Base-by-base conservation (phyloP, 2,329 filamentous ascomycete genomes). In the Xenoacremonium recifei region DNA sequence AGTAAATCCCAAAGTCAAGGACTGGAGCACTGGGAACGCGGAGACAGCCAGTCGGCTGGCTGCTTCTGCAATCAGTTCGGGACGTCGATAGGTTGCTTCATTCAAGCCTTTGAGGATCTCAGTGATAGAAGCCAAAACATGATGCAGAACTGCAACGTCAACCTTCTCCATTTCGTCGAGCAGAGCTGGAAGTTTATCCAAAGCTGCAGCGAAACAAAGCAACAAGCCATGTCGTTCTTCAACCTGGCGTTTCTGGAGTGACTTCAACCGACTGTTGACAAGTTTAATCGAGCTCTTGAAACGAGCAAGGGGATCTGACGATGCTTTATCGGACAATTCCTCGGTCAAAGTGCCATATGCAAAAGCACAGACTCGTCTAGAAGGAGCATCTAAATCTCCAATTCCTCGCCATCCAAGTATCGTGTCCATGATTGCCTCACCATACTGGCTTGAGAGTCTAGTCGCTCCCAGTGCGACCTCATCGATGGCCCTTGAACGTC, bases 361-460 rank as follows among this genome's bases (percentile, higher is more conserved):
- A 2, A 65, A 66, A 2, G 87, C 89, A 12, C 89, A 84, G 37
- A 80, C 77, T 53, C 88, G 77, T 47, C 93, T 79, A 2, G 89
- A 89, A 5, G 76, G 70, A 0, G 82, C 76, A 62, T 96, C 90
- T 7, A 82, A 72, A 50, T 95, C 89, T 0, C 85, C 84, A n/a
- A 95, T 79, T 1, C 93, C 93, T 62, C 92, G 79, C 93, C 93
- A 99, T 16, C 81, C 83, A 11, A 95, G 69, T 6, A 96, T 70
- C 0, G 78, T 84, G 25, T 84, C 76, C 7, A 89, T 67, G 3
- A 96, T 67, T 1, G 86, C 82, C 35, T 76, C 72, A 62, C 88
- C 88, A 44, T 84, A 84, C 48, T 87, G 89, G 2, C 70, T 55
- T 21, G 82, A 79, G 5, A 97, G 68, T n/a, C 68, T 70, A 0